Evolutionary conservation across 768 basidiomycete species (phyloP).

Genomic region (Mycena crocata): DNA sequence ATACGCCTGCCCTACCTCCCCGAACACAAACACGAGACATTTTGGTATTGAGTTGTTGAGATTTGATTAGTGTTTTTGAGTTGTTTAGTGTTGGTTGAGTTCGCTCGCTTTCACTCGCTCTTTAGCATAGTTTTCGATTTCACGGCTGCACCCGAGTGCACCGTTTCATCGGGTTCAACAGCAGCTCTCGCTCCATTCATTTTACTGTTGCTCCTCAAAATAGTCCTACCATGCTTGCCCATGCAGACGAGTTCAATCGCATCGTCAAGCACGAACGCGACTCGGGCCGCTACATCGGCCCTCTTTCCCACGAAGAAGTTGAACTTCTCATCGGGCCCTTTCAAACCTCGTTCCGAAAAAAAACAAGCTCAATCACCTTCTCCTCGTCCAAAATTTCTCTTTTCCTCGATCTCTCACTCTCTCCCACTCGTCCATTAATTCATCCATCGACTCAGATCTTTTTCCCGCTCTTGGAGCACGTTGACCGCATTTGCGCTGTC

Average conservation of each 20-base stretch:
- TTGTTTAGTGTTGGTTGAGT: too few species aligned
- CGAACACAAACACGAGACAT: too few species aligned
- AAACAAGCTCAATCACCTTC: slow-evolving; percentile 22
- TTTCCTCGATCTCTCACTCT: slow-evolving; percentile 18
- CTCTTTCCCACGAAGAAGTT: slow-evolving; percentile 18
- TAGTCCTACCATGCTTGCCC: slow-evolving; percentile 13
- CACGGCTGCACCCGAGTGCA: too few species aligned
- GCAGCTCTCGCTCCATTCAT: slow-evolving; percentile 30
- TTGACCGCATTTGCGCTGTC: slow-evolving; percentile 33
- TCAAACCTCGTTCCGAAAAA: slow-evolving; percentile 44
- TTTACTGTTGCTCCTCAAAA: slow-evolving; percentile 36
- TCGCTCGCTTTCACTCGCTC: too few species aligned
- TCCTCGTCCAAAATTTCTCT: slow-evolving; percentile 44
- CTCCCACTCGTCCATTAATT: slow-evolving; percentile 38
- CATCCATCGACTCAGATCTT: slow-evolving; percentile 31
- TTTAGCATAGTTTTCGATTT: too few species aligned
- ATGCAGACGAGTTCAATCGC: slow-evolving; percentile 1
- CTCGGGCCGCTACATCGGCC: slow-evolving; percentile 35
- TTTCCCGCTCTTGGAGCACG: slow-evolving; percentile 51
- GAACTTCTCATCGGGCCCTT: slow-evolving; percentile 41
- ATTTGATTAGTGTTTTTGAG: too few species aligned
- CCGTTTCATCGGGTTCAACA: slow-evolving; percentile 40
- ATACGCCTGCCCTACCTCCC: too few species aligned
- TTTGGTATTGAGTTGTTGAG: too few species aligned
- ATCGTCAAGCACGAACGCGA: slow-evolving; percentile 30